phyloP scores from a whole-genome alignment of 1,139 yeast species.

The Magnusiomyces paraingens region DNA sequence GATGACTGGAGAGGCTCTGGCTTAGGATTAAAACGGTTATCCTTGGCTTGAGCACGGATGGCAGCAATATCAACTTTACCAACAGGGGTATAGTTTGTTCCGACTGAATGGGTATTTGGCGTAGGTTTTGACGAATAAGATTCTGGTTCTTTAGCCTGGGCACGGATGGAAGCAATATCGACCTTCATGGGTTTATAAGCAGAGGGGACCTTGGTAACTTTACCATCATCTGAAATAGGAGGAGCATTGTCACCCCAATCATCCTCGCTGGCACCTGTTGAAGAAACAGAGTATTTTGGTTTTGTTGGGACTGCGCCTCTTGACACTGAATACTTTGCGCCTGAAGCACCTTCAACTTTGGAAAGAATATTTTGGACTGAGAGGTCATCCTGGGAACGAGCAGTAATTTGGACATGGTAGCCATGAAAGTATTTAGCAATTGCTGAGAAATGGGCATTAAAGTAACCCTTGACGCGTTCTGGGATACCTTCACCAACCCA shows the following conservation, averaged over 20 bases:
- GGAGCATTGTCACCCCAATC: conserved; percentile 57
- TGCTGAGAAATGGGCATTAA: conserved; percentile 38
- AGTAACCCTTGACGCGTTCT: conserved; percentile 38
- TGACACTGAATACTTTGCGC: conserved; percentile 78
- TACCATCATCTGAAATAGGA: conserved; percentile 33
- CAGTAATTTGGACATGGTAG: conserved; percentile 93
- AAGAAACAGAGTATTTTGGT: conserved; percentile 32
- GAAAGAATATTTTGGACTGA: conserved; percentile 68
- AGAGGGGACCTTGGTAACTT: conserved; percentile 48
- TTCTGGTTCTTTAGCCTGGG: conserved; percentile 30
- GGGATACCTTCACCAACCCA: conserved; percentile 60
- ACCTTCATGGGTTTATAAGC: conserved; percentile 66
- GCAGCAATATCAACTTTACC: conserved; percentile 51
- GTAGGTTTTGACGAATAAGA: conserved; percentile 27
- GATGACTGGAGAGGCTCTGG: conserved; percentile 29
- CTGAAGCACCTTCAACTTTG: conserved; percentile 85
- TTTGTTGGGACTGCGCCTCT: conserved; percentile 29
- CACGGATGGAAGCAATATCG: conserved; percentile 40
- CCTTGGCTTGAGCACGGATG: conserved; percentile 36
- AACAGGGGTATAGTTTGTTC: conserved; percentile 48
- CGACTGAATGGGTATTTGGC: conserved; percentile 26
- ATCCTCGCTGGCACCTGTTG: conserved; percentile 36
- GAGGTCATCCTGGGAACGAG: conserved; percentile 89
- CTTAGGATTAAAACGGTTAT: conserved; percentile 28
- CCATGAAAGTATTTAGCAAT: conserved; percentile 45